phyloP scores from a whole-genome alignment of 2,329 filamentous ascomycete genomes.

The Malbranchea cinnamomea region DNA sequence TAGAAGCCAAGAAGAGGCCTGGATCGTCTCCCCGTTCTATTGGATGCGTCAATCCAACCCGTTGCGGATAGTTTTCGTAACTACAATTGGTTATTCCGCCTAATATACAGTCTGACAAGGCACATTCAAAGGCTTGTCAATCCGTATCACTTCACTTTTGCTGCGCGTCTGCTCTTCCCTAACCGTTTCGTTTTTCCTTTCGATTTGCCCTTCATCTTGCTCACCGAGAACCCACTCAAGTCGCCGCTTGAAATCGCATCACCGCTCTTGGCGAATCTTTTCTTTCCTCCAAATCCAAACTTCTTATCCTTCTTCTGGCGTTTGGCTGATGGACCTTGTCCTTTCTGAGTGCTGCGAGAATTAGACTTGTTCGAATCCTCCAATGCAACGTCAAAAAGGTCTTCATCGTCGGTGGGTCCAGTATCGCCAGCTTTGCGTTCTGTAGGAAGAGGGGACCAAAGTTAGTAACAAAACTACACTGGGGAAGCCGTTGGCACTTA shows the following conservation, averaged over 20 bases:
- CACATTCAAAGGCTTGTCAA: too few relatives aligned
- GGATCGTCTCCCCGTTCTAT: too few relatives aligned
- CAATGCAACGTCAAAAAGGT: conserved; percentile 82
- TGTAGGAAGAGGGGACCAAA: conserved; percentile 24
- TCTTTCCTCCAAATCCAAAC: conserved; percentile 93
- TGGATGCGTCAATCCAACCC: too few relatives aligned
- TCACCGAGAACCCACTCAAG: conserved; percentile 61
- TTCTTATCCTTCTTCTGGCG: conserved; percentile 89
- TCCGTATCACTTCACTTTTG: conserved; percentile 17
- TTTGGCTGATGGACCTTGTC: conserved; percentile 37
- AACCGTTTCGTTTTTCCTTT: conserved; percentile 28
- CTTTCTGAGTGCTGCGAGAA: conserved; percentile 26
- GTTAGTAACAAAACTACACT: conserved; percentile 13
- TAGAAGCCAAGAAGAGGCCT: too few relatives aligned
- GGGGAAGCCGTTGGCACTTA: too few relatives aligned
- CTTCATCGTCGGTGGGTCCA: conserved; percentile 57
- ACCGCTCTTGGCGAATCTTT: conserved; percentile 77
- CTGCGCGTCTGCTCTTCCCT: conserved; percentile 36
- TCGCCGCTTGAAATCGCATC: conserved; percentile 74
- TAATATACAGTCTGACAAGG: too few relatives aligned
- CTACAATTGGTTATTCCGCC: too few relatives aligned
- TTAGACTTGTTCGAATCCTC: conserved; percentile 51
- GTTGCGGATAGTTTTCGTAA: too few relatives aligned
- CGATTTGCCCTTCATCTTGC: conserved; percentile 60
- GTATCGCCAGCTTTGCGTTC: conserved; percentile 60